Evolutionary conservation across 2,329 filamentous ascomycete genomes (phyloP), one percentile per base, ranked within the genome.

Genomic region (Bimuria novae-zelandiae): DNA sequence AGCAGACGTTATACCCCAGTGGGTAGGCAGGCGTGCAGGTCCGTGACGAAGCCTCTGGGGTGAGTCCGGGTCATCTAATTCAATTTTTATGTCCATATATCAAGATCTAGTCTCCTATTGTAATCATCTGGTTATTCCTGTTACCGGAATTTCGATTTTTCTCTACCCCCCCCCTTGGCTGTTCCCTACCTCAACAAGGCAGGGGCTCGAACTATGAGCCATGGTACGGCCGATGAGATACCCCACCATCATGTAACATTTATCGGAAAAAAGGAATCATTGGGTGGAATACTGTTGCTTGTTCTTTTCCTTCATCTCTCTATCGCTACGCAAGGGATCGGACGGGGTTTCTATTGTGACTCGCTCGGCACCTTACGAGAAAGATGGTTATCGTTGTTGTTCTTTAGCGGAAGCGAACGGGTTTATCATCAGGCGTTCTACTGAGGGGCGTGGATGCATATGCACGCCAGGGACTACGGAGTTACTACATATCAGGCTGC

Each of bases 1-100:
- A 60, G 67, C 73, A 73, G 64, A 72, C 69, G 69, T 66, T 61
- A 75, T 70, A 68, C 71, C 58, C 59, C 70, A 60, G 65, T 59
- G 63, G 74, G 67, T 74, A 51, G 29, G 39, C 27, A 44, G 48
- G n/a, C n/a, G n/a, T n/a, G n/a, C n/a, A n/a, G n/a, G n/a, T n/a
- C n/a, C n/a, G n/a, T n/a, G n/a, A n/a, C n/a, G n/a, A n/a, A n/a
- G n/a, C n/a, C n/a, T n/a, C n/a, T n/a, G n/a, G n/a, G n/a, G n/a
- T n/a, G n/a, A n/a, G n/a, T n/a, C n/a, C n/a, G n/a, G n/a, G n/a
- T n/a, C n/a, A n/a, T n/a, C n/a, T n/a, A n/a, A n/a, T n/a, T n/a
- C n/a, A n/a, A n/a, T n/a, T n/a, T n/a, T n/a, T n/a, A n/a, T n/a
- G n/a, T n/a, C n/a, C n/a, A n/a, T n/a, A n/a, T n/a, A n/a, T n/a